A percentile compares a stretch with the other conserved stretches of the same genome.
Evolutionary conservation across 2,329 filamentous ascomycete genomes (phyloP).

Genomic region (Botryotinia globosa): DNA sequence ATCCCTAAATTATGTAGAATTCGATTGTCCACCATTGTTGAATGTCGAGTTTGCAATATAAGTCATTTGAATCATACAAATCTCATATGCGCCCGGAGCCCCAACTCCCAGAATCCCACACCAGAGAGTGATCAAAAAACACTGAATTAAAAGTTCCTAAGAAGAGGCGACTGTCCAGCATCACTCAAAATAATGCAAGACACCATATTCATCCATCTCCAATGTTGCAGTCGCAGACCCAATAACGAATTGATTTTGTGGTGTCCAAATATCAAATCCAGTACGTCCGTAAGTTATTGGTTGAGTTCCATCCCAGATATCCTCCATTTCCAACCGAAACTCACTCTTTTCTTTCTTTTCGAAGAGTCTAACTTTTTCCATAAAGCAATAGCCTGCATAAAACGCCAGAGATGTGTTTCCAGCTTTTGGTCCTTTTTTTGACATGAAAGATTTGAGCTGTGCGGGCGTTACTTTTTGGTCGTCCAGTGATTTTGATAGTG

Average conservation of each 20-base stretch:
- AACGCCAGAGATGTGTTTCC: conserved; percentile 51
- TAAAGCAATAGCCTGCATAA: conserved; percentile 56
- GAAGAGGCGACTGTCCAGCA: fast-evolving
- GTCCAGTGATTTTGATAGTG: conserved; percentile 45
- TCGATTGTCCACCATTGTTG: no score
- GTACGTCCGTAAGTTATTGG: background rate
- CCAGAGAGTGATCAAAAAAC: fast-evolving
- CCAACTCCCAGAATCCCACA: background rate
- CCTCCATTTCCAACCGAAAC: conserved; percentile 52
- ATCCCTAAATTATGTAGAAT: background rate
- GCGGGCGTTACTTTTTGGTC: conserved; percentile 43
- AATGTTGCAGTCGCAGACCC: background rate
- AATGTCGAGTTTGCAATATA: background rate
- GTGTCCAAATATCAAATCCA: conserved; percentile 1
- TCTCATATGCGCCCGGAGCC: background rate
- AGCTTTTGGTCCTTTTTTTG: conserved; percentile 46
- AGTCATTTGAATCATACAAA: background rate
- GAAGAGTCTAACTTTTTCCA: conserved; percentile 55
- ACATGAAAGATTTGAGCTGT: conserved; percentile 50
- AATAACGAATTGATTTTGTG: no score
- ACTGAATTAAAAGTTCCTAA: background rate
- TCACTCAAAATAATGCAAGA: background rate
- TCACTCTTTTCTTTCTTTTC: conserved; percentile 51
- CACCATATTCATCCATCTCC: background rate
- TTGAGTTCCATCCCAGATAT: conserved; percentile 4